Percentiles rank a stretch among this genome's conserved stretches.
Evolutionary conservation across 495 filamentous ascomycete species (phyloP).

Genomic region (Eremomyces bilateralis): DNA sequence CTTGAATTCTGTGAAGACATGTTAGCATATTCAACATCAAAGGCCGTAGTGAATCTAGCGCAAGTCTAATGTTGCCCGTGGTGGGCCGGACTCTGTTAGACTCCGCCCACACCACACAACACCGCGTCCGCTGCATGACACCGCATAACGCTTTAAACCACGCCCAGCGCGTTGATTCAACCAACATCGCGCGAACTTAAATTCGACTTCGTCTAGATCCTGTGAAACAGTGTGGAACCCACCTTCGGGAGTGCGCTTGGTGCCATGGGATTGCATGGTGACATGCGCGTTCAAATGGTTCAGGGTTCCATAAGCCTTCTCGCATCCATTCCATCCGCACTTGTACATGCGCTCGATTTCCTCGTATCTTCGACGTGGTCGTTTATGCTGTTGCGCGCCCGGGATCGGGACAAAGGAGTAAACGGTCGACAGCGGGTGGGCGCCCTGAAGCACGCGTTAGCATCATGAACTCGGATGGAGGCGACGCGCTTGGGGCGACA

Average conservation of each 20-base stretch:
- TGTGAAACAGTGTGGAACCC: slow-evolving; percentile 21
- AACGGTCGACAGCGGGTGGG: slow-evolving; percentile 36
- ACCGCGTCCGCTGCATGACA: no score
- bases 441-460: slow-evolving; percentile 14
- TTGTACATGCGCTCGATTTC: slow-evolving; percentile 99
- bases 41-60: no score
- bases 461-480: no score
- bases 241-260: slow-evolving; percentile 94
- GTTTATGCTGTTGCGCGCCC: slow-evolving; percentile 91
- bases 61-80: no score
- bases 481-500: no score
- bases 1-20: slow-evolving; percentile 99
- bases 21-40: no score
- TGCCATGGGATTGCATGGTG: slow-evolving; percentile 89
- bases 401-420: slow-evolving; percentile 98
- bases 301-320: slow-evolving; percentile 91
- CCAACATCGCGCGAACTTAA: no score
- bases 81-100: no score
- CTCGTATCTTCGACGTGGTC: slow-evolving; percentile 82
- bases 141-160: no score
- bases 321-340: slow-evolving; percentile 94
- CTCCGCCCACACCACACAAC: slow-evolving; percentile 14
- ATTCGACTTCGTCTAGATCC: no score
- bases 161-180: no score
- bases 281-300: slow-evolving; percentile 96